Base-by-base conservation (phyloP, 2,329 filamentous ascomycete genomes). In the Penicillium sp. region DNA sequence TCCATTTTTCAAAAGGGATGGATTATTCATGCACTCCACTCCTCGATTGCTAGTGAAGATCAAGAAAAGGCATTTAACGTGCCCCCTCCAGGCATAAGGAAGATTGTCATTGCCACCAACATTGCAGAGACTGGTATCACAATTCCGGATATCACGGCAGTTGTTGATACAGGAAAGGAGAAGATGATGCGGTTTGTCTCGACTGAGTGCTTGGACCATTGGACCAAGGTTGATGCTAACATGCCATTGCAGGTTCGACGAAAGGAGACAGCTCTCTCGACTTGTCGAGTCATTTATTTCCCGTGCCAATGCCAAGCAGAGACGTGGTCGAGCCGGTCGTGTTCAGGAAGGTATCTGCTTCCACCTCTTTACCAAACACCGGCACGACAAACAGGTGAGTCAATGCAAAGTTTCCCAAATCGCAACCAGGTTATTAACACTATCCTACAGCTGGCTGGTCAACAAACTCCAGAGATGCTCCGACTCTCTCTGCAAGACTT, bases 91-190 rank as follows among this genome's bases (percentile, higher is more conserved):
- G 93, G 93, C 0, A 81, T 86, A 54, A 85, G 92, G 59, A 99
- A 99, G 76, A 94, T 99, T 60, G 93, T 99, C 2, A 82, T 99
- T 52, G 92, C 94, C 1, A 99, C 94, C 14, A 99, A 99, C 69
- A 99, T 99, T 71, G 94, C 94, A 4, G 94, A 99, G 73, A 99
- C 94, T 0, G 94, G 94, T 78, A 96, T 99, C 69, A 99, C 94
- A 0, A 99, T 99, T 62, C 94, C 94, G 1, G 94, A 99, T 70
- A 90, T 99, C 27, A 97, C 94, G 0, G 96, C 92, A 65, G 94
- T 99, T 44, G 89, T 99, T 55, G 94, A 99, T 72, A 92, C 92
- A 0, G 94, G 94, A 54, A 97, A 96, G 73, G 93, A 97, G 74
- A 92, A 95, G 62, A 93, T 96, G 73, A 97, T 97, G 93, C 82